A percentile compares a stretch with the other conserved stretches of the same genome.
Evolutionary conservation across 2,329 filamentous ascomycete genomes (phyloP).

Genomic region (Ophiostoma novo-ulmi): DNA sequence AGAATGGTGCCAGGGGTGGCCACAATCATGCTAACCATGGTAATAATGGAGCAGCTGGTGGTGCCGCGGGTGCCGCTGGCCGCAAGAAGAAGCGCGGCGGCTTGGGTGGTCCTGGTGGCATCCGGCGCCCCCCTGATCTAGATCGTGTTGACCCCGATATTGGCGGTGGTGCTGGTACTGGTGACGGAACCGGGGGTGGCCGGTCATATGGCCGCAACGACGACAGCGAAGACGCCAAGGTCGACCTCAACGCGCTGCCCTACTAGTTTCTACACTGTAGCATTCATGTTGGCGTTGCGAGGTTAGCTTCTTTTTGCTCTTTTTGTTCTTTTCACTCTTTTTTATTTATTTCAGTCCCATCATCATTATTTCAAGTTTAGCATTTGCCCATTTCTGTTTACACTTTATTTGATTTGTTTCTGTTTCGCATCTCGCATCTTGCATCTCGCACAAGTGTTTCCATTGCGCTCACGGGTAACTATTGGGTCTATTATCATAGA

Average conservation of each 20-base stretch:
- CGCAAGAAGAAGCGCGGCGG: slow-evolving; percentile 29
- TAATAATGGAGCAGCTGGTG: not conserved
- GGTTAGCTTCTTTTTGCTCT: not conserved
- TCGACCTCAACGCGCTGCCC: slow-evolving; percentile 28
- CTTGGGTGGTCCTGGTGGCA: slow-evolving; percentile 18
- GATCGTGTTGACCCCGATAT: slow-evolving; percentile 28
- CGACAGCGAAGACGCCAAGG: slow-evolving; percentile 24
- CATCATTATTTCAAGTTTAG: not conserved
- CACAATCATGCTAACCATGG: slow-evolving; percentile 1
- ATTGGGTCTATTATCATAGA: not conserved
- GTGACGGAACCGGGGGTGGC: slow-evolving; percentile 24
- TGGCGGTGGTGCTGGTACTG: slow-evolving; percentile 25
- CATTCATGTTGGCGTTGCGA: not conserved
- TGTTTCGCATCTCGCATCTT: not conserved
- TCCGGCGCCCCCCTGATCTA: slow-evolving; percentile 25
- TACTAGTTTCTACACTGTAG: slow-evolving; percentile 18
- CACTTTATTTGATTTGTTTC: not conserved
- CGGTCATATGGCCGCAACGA: slow-evolving; percentile 8
- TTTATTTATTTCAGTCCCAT: no score
- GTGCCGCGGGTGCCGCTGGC: slow-evolving; percentile 15
- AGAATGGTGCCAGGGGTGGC: slow-evolving; percentile 12
- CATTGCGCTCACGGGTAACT: not conserved
- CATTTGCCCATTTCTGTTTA: slow-evolving; percentile 11
- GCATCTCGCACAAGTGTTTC: not conserved
- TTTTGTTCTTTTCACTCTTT: not conserved